phyloP scores from a whole-genome alignment of 305 asterid species.

The Fraxinus xanthoxyloides region DNA sequence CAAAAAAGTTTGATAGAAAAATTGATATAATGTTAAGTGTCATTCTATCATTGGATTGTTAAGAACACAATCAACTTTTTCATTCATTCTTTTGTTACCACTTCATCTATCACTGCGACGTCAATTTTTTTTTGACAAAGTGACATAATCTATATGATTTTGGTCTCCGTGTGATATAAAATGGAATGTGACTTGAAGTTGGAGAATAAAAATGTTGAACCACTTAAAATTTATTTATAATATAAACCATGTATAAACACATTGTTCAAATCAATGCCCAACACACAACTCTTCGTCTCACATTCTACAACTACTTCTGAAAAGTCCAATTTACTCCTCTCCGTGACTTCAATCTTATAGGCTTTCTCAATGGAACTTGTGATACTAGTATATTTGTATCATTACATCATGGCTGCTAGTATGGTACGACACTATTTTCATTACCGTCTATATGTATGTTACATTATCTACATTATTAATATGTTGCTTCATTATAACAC shows the following conservation, averaged over 20 bases:
- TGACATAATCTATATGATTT: neutral
- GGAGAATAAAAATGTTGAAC: neutral
- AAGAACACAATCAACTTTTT: no score
- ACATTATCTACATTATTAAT: neutral
- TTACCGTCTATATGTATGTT: neutral
- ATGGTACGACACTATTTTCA: neutral
- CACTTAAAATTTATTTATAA: neutral
- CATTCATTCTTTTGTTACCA: no score
- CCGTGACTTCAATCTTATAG: neutral
- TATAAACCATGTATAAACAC: neutral
- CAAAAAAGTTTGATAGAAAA: no score
- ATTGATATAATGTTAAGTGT: no score
- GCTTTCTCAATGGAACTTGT: neutral
- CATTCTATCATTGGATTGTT: no score
- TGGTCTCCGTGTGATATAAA: neutral
- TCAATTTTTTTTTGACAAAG: no score
- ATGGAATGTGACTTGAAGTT: neutral
- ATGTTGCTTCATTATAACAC: no score
- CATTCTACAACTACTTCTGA: neutral
- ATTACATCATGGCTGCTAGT: no score
- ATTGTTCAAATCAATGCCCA: neutral
- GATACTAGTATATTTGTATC: neutral
- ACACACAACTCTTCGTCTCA: neutral
- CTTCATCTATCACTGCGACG: no score
- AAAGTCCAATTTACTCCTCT: no score